Conservation (phyloP, 139 green algal genomes). For the Picocystis salinarum region DNA sequence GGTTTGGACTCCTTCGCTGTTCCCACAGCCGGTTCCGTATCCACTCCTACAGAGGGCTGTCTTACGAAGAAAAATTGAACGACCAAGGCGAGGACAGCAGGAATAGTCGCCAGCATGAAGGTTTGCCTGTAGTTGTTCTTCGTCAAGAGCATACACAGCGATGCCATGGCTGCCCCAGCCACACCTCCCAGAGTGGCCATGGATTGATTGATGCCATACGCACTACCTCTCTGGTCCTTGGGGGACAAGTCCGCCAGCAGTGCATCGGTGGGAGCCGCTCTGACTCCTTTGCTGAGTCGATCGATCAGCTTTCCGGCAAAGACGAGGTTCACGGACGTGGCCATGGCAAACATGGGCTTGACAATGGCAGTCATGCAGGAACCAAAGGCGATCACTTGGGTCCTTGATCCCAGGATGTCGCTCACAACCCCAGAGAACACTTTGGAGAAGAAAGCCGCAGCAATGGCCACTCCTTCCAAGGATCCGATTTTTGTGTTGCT, state of each 20-base stretch:
- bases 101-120: slow-evolving; percentile 1
- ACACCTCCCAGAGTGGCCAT: slow-evolving; percentile 1
- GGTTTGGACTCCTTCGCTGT: too few relatives aligned
- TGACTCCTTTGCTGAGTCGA: slow-evolving; percentile 4
- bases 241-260: slow-evolving; percentile 1
- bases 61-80: not conserved
- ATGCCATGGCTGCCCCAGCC: not conserved
- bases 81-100: not conserved
- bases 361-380: not conserved
- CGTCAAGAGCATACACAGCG: slow-evolving; percentile 1
- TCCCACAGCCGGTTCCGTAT: too few relatives aligned
- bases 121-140: not conserved
- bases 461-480: slow-evolving; percentile 1
- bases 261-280: slow-evolving; percentile 1
- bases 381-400: not conserved
- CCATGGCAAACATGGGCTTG: slow-evolving; percentile 2
- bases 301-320: slow-evolving; percentile 1
- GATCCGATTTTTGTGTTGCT: slow-evolving; percentile 1
- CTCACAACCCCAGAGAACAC: slow-evolving; percentile 1
- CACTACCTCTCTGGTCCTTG: not conserved
- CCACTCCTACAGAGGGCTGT: too few relatives aligned
- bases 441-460: slow-evolving; percentile 4
- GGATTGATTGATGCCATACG: not conserved
- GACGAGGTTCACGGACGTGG: not conserved
- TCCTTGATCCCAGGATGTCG: not conserved